Evolutionary conservation across 164 flowering plant species (phyloP), one percentile per base, ranked within the genome.

Genomic region (Stephania yunnanensis): DNA sequence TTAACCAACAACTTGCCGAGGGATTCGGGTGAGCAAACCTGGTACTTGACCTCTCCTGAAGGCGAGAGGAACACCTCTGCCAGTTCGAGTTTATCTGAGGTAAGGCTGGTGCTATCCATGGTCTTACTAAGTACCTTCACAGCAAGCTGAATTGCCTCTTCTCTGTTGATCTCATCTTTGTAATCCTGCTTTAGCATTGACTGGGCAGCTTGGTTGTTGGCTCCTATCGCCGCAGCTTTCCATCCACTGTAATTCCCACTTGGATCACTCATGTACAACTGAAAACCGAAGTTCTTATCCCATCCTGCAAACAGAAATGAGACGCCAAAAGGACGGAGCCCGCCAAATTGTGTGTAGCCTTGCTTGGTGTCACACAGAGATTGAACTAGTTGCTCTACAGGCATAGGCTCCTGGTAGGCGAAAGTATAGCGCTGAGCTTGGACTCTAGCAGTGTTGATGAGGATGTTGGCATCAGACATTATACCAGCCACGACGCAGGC

Each of bases 401-500:
- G 92, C 92, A 88, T 87, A 15, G 89, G 92, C 72, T 89, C 92
- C 71, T 89, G 92, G 85, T 89, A 89, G 29, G 87, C 75, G 72
- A 42, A 86, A 7, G 89, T 79, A 65, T 87, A 87, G 67, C 91
- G 88, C 75, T 87, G 92, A 22, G 92, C 91, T 79, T 89, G 91
- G 74, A 87, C 86, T 73, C 92, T 73, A 3, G 91, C 91, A 0
- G 89, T 89, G 85, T 87, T 89, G 74, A 89, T 86, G 1, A 89
- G 85, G 71, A 89, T 89, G 85, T 89, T 89, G 70, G 92, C 92
- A 83, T 89, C 92, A 69, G 92, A 89, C 92, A 89, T 89, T 10
- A 87, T 89, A 45, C 92, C 92, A 74, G 92, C 92, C 44, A 89
- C 92, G 66, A 89, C 91, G 84, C 92, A 89, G 0, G 91, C 92